Percentiles rank a stretch among this genome's conserved stretches.
Conservation (phyloP, 2,329 filamentous ascomycete genomes). For the Gaeumannomyces tritici region DNA sequence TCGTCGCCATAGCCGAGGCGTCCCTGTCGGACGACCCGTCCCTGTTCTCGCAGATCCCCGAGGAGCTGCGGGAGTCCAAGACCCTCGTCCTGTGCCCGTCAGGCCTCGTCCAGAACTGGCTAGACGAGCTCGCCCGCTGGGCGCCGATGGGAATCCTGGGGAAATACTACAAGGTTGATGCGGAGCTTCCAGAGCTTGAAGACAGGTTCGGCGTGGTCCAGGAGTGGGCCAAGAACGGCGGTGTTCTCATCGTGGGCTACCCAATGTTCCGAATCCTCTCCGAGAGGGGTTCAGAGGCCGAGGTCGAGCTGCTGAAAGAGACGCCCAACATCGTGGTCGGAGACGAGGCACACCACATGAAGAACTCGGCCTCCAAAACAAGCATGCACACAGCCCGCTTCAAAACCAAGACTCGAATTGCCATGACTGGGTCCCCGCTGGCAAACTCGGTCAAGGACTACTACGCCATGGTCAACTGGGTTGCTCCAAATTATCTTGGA, state of each 20-base stretch:
- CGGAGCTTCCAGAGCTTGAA: constrained; percentile 16
- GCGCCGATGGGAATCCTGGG: constrained; percentile 45
- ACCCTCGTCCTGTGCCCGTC: constrained; percentile 70
- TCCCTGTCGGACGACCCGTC: constrained; percentile 45
- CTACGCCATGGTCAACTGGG: constrained; percentile 80
- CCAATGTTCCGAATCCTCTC: constrained; percentile 46
- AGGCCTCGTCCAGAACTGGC: constrained; percentile 71
- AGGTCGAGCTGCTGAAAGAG: constrained; percentile 39
- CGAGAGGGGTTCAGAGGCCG: constrained; percentile 3
- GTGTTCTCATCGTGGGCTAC: constrained; percentile 72
- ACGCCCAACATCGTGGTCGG: constrained; percentile 66
- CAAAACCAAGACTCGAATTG: constrained; percentile 61
- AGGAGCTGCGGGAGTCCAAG: constrained; percentile 49
- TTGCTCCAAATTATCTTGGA: constrained; percentile 70
- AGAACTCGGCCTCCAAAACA: constrained; percentile 49
- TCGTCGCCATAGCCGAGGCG: constrained; percentile 63
- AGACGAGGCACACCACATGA: constrained; percentile 77
- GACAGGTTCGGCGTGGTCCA: constrained; percentile 36
- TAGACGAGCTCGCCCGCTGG: constrained; percentile 68
- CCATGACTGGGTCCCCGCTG: constrained; percentile 77
- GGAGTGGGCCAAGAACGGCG: constrained; percentile 55
- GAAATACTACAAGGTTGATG: constrained; percentile 42
- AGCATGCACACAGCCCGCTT: constrained; percentile 48
- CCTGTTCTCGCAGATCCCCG: constrained; percentile 58
- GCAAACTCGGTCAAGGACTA: constrained; percentile 81